phyloP scores from a whole-genome alignment of 164 flowering plant species.

The Buxus sempervirens region DNA sequence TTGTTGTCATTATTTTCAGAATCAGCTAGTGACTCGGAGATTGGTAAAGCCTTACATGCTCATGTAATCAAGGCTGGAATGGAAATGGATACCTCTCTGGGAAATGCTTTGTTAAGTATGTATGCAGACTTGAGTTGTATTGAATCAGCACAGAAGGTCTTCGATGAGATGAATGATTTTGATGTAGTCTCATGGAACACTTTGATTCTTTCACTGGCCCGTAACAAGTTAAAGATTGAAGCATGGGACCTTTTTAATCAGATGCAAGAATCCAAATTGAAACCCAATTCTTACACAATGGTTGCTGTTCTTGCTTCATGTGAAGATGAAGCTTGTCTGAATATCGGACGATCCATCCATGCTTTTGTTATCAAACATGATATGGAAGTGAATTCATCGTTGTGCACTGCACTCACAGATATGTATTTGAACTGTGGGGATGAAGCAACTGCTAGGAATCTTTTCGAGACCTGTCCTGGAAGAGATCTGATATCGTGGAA shows the following conservation, averaged over 20 bases:
- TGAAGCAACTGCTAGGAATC: slow-evolving; percentile 28
- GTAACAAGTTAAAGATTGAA: slow-evolving; percentile 14
- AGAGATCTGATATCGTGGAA: slow-evolving; percentile 66
- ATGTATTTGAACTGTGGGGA: slow-evolving; percentile 57
- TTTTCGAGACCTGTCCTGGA: slow-evolving; percentile 37
- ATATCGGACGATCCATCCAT: slow-evolving; percentile 43
- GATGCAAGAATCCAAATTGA: slow-evolving; percentile 27
- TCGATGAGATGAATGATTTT: slow-evolving; percentile 19
- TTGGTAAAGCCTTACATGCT: slow-evolving; percentile 44
- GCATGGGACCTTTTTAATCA: slow-evolving; percentile 29
- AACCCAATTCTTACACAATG: slow-evolving; percentile 46
- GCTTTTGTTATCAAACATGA: slow-evolving; percentile 36
- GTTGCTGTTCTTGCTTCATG: slow-evolving; percentile 40
- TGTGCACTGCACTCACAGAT: slow-evolving; percentile 47
- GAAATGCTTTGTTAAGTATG: slow-evolving; percentile 49
- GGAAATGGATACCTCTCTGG: slow-evolving; percentile 24
- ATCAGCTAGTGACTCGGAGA: slow-evolving; percentile 23
- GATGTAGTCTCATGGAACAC: slow-evolving; percentile 54
- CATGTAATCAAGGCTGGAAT: slow-evolving; percentile 37
- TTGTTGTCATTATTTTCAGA: slow-evolving; percentile 33
- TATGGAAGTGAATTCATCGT: slow-evolving; percentile 27
- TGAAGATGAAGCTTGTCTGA: slow-evolving; percentile 19
- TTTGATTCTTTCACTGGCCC: slow-evolving; percentile 31
- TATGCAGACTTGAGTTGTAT: slow-evolving; percentile 30
- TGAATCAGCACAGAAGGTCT: slow-evolving; percentile 26